Evolutionary conservation across 2,329 filamentous ascomycete species (phyloP), one percentile per base, ranked within the genome.

Genomic region (Proliferodiscus dingleyae): DNA sequence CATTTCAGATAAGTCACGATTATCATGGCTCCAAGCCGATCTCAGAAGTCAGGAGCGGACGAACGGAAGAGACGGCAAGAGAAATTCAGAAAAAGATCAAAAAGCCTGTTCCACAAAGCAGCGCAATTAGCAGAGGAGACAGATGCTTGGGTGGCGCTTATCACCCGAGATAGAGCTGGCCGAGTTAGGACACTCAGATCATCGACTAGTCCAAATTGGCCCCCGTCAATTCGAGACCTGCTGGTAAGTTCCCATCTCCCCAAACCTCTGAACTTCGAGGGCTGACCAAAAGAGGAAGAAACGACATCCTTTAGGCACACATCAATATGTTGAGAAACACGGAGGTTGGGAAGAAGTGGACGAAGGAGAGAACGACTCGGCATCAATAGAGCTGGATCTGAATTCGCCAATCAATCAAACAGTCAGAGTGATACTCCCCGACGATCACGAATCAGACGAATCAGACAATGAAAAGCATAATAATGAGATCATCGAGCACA

Each of bases 31-130:
- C 24, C 28, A 37, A 38, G 44, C 30, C 44, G 28, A 21, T 33
- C 32, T 24, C 18, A 49, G 32, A 37, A 22, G 26, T 30, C n/a
- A 9, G 28, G 5, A 28, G 33, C 46, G 21, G 42, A 50, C 36
- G 38, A 53, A 28, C 45, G 45, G 13, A 53, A 53, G 46, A 42
- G 37, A 38, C 36, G 45, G 45, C 42, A 51, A 47, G 50, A 53
- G 36, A 53, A 51, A 41, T 51, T 51, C 32, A 48, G 45, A 46
- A 53, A 53, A 43, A 51, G 47, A 24, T 45, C 26, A 32, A 43
- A 22, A 19, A 53, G 50, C 30, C 48, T 53, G 26, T 53, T 51
- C 21, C 43, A 42, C 30, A 53, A 50, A 21, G 32, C 40, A 11
- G 45, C 23, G 40, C 29, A 37, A 21, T 41, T 50, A 8, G 45